Evolutionary conservation across 768 basidiomycete species (phyloP).

Genomic region (Sarcomyxa edulis): DNA sequence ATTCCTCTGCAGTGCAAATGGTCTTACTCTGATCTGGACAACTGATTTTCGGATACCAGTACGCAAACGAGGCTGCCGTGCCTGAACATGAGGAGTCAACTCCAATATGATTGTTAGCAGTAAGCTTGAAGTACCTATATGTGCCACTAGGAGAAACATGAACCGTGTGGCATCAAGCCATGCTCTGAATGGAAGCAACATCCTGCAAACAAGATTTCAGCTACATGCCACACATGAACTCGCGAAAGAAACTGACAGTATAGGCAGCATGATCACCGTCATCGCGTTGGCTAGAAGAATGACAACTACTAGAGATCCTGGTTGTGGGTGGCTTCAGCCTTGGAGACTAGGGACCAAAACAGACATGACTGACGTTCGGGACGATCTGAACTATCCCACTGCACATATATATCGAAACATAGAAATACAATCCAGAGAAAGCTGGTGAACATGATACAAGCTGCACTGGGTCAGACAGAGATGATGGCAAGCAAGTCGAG

Average conservation of each 20-base stretch:
- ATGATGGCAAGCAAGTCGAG: too few species aligned
- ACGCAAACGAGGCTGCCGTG: conserved; percentile 34
- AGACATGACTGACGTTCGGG: conserved; percentile 40
- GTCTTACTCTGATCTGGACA: conserved; percentile 37
- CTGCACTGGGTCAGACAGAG: conserved; percentile 18
- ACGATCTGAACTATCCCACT: conserved; percentile 39
- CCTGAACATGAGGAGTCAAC: conserved; percentile 21
- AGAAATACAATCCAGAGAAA: conserved; percentile 45
- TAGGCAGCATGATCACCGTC: conserved; percentile 34
- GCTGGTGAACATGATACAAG: conserved; percentile 34
- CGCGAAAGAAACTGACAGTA: conserved; percentile 29
- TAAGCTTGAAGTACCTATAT: conserved; percentile 32
- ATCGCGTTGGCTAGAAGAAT: conserved; percentile 35
- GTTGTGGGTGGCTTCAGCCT: not conserved
- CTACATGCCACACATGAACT: conserved; percentile 7
- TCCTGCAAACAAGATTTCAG: conserved; percentile 20
- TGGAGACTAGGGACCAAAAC: not conserved
- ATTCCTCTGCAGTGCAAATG: conserved; percentile 3
- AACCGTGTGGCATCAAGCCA: conserved; percentile 54
- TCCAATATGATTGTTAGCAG: not conserved
- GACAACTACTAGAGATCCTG: conserved; percentile 40
- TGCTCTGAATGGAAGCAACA: conserved; percentile 39
- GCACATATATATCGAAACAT: conserved; percentile 37
- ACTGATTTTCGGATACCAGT: conserved; percentile 34
- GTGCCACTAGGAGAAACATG: conserved; percentile 35